phyloP scores from a whole-genome alignment of 106 monocot species.

The Dioscorea alata region DNA sequence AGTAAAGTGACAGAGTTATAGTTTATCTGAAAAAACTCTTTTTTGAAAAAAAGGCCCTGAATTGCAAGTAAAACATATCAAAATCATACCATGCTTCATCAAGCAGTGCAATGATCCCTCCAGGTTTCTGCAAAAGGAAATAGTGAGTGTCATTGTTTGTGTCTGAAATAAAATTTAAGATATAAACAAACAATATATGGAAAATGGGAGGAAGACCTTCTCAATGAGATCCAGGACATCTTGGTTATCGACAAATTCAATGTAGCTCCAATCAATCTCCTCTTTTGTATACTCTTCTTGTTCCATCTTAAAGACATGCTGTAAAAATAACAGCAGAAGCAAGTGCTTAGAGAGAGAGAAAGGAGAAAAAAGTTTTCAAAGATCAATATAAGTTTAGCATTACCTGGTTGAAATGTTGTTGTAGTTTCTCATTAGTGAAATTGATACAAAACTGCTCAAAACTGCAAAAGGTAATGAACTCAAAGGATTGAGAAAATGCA shows the following conservation, averaged over 20 bases:
- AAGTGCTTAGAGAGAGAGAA: background rate
- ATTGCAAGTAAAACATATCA: background rate
- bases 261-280: slow-evolving; percentile 97
- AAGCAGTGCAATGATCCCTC: slow-evolving; percentile 91
- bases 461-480: slow-evolving; percentile 19
- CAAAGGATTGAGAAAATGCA: background rate
- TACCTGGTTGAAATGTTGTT: slow-evolving; percentile 96
- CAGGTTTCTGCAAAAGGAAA: slow-evolving; percentile 79
- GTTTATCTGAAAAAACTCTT: background rate
- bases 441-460: slow-evolving; percentile 97
- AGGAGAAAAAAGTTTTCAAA: background rate
- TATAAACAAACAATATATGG: background rate
- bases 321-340: slow-evolving; percentile 13
- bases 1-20: slow-evolving; percentile 6
- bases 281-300: slow-evolving; percentile 97
- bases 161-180: background rate
- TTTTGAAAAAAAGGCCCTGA: background rate
- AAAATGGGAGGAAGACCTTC: slow-evolving; percentile 44
- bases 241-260: slow-evolving; percentile 99
- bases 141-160: background rate
- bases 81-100: slow-evolving; percentile 94
- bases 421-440: slow-evolving; percentile 89
- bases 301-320: slow-evolving; percentile 91
- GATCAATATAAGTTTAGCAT: background rate
- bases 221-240: slow-evolving; percentile 98